phyloP scores from a whole-genome alignment of 306 rosid species.

The Cucumis melo region DNA sequence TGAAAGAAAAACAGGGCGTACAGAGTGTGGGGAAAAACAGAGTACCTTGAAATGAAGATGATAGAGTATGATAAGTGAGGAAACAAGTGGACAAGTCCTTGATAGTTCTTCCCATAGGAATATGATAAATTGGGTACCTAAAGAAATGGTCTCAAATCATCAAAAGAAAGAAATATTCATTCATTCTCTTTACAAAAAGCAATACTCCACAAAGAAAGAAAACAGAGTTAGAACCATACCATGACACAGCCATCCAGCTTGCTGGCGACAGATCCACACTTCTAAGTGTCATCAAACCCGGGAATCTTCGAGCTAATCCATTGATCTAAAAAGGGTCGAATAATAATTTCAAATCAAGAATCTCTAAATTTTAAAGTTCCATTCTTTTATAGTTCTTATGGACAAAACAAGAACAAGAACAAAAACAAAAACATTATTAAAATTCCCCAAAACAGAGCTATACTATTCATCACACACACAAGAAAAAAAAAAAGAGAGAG shows the following conservation, averaged over 20 bases:
- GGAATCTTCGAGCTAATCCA: conserved; percentile 61
- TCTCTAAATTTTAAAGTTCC: not conserved
- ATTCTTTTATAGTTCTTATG: not conserved
- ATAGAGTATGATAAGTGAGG: conserved; percentile 90
- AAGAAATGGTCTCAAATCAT: conserved; percentile 2
- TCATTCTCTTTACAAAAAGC: not conserved
- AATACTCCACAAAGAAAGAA: not conserved
- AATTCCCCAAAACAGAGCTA: not conserved
- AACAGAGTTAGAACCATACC: conserved; percentile 26
- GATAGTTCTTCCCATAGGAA: conserved; percentile 92
- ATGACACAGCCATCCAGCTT: conserved; percentile 96
- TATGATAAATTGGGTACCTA: conserved; percentile 98
- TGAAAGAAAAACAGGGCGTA: too few species aligned
- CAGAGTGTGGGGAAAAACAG: not conserved
- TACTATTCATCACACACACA: not conserved
- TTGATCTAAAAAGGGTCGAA: conserved; percentile 40
- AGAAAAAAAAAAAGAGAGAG: not conserved
- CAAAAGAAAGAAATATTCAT: not conserved
- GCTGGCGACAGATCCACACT: conserved; percentile 98
- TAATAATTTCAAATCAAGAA: not conserved
- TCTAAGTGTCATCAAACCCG: conserved; percentile 77
- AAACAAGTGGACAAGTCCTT: conserved; percentile 84
- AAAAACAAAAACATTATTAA: not conserved
- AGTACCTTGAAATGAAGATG: conserved; percentile 94
- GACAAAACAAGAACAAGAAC: not conserved